Percentiles rank a stretch among this genome's conserved stretches.
Conservation (phyloP, 1,284 basidiomycete genomes). For the Austroboletus niveus region DNA sequence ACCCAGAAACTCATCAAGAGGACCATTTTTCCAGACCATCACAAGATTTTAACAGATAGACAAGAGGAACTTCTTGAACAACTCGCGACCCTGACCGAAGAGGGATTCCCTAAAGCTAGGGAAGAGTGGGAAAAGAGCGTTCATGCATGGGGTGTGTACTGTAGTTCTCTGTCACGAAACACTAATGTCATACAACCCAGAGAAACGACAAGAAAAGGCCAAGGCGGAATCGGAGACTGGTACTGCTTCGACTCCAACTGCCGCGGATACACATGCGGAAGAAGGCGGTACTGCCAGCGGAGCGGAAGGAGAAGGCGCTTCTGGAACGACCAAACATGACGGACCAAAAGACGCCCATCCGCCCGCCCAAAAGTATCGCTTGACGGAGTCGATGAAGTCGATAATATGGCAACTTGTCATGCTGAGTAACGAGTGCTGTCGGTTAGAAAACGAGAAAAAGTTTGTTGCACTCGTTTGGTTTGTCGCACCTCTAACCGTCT, state of each 20-base stretch:
- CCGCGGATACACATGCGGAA: conserved; percentile 43
- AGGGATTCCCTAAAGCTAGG: conserved; percentile 64
- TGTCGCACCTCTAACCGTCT: background rate
- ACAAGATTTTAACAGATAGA: conserved; percentile 56
- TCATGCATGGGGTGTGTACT: conserved; percentile 56
- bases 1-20: conserved; percentile 79
- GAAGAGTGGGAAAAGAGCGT: conserved; percentile 74
- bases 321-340: conserved; percentile 30
- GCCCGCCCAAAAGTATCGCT: conserved; percentile 66
- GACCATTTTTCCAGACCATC: conserved; percentile 70
- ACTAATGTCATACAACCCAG: conserved; percentile 31
- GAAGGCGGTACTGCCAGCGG: conserved; percentile 31
- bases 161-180: background rate
- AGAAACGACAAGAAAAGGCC: conserved; percentile 59
- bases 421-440: conserved; percentile 76
- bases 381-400: conserved; percentile 74
- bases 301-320: conserved; percentile 28
- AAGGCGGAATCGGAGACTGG: conserved; percentile 41
- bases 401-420: conserved; percentile 77
- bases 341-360: conserved; percentile 49
- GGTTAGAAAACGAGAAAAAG: conserved; percentile 84
- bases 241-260: conserved; percentile 27
- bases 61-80: conserved; percentile 64
- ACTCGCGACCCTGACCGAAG: conserved; percentile 54
- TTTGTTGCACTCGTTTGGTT: conserved; percentile 36